Conservation (phyloP, 192 early-diverging fungal genomes). For the Coemansia brasiliensis region DNA sequence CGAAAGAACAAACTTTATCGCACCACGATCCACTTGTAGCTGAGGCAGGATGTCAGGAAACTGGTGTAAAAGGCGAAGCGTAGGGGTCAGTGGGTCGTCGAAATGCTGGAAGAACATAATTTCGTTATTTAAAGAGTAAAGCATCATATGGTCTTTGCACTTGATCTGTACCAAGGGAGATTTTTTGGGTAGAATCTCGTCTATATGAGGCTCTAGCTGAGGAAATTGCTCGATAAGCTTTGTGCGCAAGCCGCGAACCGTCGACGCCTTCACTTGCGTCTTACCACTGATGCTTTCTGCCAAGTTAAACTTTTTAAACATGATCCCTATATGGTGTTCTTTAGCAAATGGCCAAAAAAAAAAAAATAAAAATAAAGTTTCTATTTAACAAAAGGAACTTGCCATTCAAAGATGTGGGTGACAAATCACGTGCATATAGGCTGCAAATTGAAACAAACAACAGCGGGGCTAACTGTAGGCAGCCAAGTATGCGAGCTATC, state of each 20-base stretch:
- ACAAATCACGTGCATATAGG: constrained; percentile 11
- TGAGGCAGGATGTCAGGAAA: constrained; percentile 90
- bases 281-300: constrained; percentile 73
- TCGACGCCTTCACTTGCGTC: constrained; percentile 88
- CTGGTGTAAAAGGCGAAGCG: constrained; percentile 84
- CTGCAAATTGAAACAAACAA: constrained; percentile 26
- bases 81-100: constrained; percentile 88
- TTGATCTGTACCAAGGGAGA: constrained; percentile 82
- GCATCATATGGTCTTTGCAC: constrained; percentile 85
- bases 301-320: constrained; percentile 81
- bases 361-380: neutral
- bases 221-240: constrained; percentile 90
- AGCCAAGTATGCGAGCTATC: constrained; percentile 26
- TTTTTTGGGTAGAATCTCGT: constrained; percentile 98
- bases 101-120: constrained; percentile 95
- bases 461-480: constrained; percentile 30
- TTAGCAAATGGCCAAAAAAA: neutral
- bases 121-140: constrained; percentile 80
- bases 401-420: neutral
- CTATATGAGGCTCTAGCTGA: constrained; percentile 77
- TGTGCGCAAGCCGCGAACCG: constrained; percentile 78
- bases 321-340: constrained; percentile 9
- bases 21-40: constrained; percentile 92
- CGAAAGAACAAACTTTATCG: constrained; percentile 96
- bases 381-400: neutral